Conservation (phyloP, 495 filamentous ascomycete species). For the Trichoderma orchidacearum region DNA sequence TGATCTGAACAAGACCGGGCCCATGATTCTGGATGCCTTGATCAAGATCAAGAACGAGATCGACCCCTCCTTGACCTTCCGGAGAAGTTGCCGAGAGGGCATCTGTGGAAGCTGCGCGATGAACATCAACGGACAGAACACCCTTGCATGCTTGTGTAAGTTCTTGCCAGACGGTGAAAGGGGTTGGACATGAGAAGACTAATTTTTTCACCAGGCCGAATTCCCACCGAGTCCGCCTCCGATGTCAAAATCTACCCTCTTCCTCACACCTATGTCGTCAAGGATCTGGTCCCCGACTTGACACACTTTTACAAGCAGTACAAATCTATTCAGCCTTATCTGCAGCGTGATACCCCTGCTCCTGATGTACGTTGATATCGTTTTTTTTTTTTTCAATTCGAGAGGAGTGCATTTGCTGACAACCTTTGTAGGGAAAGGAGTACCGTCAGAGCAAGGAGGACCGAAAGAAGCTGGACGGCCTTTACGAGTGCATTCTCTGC, state of each 20-base stretch:
- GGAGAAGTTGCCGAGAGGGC: constrained; percentile 88
- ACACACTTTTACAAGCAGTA: constrained; percentile 99
- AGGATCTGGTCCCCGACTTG: constrained; percentile 93
- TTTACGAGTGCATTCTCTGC: constrained; percentile 99
- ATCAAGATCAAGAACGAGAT: constrained; percentile 99
- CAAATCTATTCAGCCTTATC: constrained; percentile 98
- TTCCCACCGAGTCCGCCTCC: constrained; percentile 64
- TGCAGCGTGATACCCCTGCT: constrained; percentile 70
- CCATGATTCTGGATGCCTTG: constrained; percentile 93
- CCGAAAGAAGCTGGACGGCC: constrained; percentile 85
- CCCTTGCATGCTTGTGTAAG: constrained; percentile 93
- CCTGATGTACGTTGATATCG: constrained; percentile 48
- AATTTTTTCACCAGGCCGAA: constrained; percentile 55
- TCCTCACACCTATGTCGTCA: constrained; percentile 97
- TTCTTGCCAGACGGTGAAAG: constrained; percentile 10
- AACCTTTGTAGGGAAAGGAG: constrained; percentile 55
- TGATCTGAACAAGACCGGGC: constrained; percentile 95
- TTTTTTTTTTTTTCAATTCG: background rate
- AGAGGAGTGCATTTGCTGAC: constrained; percentile 7
- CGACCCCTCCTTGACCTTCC: constrained; percentile 92
- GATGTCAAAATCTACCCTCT: constrained; percentile 95
- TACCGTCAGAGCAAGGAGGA: constrained; percentile 78
- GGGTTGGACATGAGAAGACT: background rate
- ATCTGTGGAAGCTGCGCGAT: constrained; percentile 98
- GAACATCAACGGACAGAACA: constrained; percentile 98